Conservation (phyloP, 805 yeast species). For the Wickerhamiella brachini region DNA sequence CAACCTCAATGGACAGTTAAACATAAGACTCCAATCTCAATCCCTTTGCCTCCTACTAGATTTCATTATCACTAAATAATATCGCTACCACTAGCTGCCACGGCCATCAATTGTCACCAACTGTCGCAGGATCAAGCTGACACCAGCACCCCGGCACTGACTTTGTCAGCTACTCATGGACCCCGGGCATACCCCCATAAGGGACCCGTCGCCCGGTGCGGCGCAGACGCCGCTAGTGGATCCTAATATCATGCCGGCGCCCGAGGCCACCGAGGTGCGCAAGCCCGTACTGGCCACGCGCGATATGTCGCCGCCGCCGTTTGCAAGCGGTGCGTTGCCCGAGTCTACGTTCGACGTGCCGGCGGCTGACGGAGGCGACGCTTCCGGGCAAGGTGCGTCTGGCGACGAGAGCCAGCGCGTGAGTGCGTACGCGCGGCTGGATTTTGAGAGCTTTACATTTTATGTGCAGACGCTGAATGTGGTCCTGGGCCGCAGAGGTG, state of each 20-base stretch:
- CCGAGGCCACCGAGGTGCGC: conserved; percentile 1
- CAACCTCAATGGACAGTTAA: no score
- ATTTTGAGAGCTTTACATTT: conserved; percentile 84
- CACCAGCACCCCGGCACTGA: no score
- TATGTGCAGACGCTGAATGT: conserved; percentile 95
- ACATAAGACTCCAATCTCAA: no score
- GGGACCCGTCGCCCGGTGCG: conserved; percentile 2
- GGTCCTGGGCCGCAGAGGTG: conserved; percentile 78
- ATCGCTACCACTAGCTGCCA: no score
- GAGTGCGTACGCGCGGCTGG: conserved; percentile 41
- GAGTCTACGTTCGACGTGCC: conserved; percentile 1
- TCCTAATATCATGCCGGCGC: not conserved
- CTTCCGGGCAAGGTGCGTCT: not conserved
- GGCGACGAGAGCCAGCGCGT: conserved; percentile 22
- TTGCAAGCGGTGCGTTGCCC: not conserved
- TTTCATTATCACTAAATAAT: no score
- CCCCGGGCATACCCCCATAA: conserved; percentile 3
- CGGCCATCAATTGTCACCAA: no score
- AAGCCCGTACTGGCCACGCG: not conserved
- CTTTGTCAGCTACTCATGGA: not conserved
- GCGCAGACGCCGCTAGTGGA: not conserved
- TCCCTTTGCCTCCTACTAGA: no score
- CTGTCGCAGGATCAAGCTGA: no score
- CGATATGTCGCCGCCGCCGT: not conserved
- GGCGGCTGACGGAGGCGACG: conserved; percentile 6